Evolutionary conservation across 306 rosid genomes (phyloP), one percentile per base, ranked within the genome.

Genomic region (Sindora glabra): DNA sequence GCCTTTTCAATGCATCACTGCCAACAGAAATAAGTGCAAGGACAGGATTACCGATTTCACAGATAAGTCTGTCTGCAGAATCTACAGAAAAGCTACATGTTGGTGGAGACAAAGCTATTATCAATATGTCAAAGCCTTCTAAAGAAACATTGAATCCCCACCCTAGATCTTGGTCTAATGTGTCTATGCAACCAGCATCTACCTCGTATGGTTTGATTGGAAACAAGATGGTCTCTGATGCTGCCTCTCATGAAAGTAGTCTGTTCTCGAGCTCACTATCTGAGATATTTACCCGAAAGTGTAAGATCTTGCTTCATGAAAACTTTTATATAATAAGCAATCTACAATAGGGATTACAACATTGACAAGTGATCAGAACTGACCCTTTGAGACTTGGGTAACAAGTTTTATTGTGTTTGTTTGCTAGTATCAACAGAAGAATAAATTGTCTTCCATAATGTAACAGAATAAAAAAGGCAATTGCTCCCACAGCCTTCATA

Each of bases 251-350:
- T 53, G 96, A 88, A 78, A 78, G 87, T 48, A 78, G 86, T 69
- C 85, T 88, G 51, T 88, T 85, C 74, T 88, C 89, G 48, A 88
- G 96, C 73, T 88, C 96, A 1, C 44, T 88, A 34, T 80, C 96
- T 2, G 96, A 88, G 24, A 48, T 82, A 34, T 88, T 82, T 71
- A 73, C 70, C 77, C 82, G 73, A 64, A 84, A 88, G 73, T 27
- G 96, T 88, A 82, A 80, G 96, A 63, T 58, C 26, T 48, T 46
- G 15, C 68, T 56, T 59, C 41, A 24, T 57, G 56, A 48, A 23
- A n/a, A n/a, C n/a, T n/a, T n/a, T n/a, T n/a, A n/a, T n/a, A n/a
- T n/a, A n/a, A n/a, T n/a, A n/a, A n/a, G n/a, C n/a, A n/a, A n/a
- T n/a, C n/a, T n/a, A n/a, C n/a, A n/a, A n/a, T n/a, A n/a, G n/a